Evolutionary conservation across 441 rosid genomes (phyloP).

Genomic region (Pelargonium fulgidum): DNA sequence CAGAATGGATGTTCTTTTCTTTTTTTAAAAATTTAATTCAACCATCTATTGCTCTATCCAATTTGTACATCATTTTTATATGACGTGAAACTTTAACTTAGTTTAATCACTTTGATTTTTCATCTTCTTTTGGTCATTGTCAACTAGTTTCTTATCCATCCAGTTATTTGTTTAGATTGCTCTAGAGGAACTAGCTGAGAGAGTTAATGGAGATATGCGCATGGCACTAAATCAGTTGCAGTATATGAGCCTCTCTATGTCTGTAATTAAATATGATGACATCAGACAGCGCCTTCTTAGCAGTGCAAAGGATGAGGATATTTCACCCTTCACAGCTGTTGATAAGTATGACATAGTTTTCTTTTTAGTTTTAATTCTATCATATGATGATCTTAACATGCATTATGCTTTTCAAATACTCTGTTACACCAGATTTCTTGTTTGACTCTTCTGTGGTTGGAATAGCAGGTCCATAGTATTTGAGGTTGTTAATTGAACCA

Average conservation of each 20-base stretch:
- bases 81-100: neutral
- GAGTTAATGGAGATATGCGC: conserved; percentile 93
- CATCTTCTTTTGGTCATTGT: conserved; percentile 12
- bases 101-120: neutral
- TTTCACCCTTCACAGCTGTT: conserved; percentile 95
- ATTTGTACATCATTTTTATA: neutral
- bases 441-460: neutral
- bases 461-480: neutral
- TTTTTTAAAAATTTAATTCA: neutral
- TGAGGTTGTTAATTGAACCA: conserved; percentile 2
- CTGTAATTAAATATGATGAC: conserved; percentile 78
- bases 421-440: conserved; percentile 6
- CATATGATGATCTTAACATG: neutral
- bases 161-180: conserved; percentile 45
- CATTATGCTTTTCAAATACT: neutral
- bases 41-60: neutral
- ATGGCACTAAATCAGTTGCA: conserved; percentile 91
- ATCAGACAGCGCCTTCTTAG: conserved; percentile 77
- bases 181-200: conserved; percentile 89
- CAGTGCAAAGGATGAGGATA: conserved; percentile 94
- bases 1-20: neutral
- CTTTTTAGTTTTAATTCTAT: neutral
- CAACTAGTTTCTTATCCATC: conserved; percentile 12
- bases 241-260: conserved; percentile 91
- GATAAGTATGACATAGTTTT: conserved; percentile 62